phyloP scores from a whole-genome alignment of 2,329 filamentous ascomycete species.

The Monosporascus sp. region DNA sequence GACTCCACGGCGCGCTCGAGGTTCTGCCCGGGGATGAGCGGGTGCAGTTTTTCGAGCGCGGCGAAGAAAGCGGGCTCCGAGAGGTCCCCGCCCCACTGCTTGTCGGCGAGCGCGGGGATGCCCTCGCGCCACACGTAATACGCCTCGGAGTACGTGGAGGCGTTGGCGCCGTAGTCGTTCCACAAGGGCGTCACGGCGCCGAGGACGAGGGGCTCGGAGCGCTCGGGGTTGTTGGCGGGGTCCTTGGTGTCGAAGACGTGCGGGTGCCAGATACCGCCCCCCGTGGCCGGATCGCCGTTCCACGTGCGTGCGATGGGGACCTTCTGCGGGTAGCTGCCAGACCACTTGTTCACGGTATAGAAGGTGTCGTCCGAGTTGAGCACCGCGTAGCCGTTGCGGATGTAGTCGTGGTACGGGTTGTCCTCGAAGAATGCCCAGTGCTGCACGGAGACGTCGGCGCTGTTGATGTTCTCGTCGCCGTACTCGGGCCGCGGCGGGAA shows the following conservation, averaged over 20 bases:
- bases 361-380: slow-evolving; percentile 51
- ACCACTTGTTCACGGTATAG: slow-evolving; percentile 46
- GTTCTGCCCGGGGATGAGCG: slow-evolving; percentile 41
- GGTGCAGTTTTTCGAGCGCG: slow-evolving; percentile 34
- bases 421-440: slow-evolving; percentile 53
- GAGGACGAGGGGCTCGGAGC: slow-evolving; percentile 34
- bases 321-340: slow-evolving; percentile 38
- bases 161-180: slow-evolving; percentile 51
- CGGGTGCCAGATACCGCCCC: slow-evolving; percentile 41
- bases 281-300: slow-evolving; percentile 33
- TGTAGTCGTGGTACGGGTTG: slow-evolving; percentile 40
- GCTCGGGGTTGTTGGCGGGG: slow-evolving; percentile 39
- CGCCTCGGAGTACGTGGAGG: slow-evolving; percentile 44
- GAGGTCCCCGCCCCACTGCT: slow-evolving; percentile 48
- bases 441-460: slow-evolving; percentile 41
- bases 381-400: slow-evolving; percentile 40
- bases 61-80: slow-evolving; percentile 32
- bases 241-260: slow-evolving; percentile 46
- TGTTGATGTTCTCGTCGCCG: slow-evolving; percentile 34
- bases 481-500: slow-evolving; percentile 38
- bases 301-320: slow-evolving; percentile 44
- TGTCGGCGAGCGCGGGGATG: slow-evolving; percentile 45
- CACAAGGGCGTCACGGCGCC: slow-evolving; percentile 46
- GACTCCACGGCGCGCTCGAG: slow-evolving; percentile 39
- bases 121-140: slow-evolving; percentile 47